Evolutionary conservation across 2,329 filamentous ascomycete genomes (phyloP).

Genomic region (Fusarium sp.): DNA sequence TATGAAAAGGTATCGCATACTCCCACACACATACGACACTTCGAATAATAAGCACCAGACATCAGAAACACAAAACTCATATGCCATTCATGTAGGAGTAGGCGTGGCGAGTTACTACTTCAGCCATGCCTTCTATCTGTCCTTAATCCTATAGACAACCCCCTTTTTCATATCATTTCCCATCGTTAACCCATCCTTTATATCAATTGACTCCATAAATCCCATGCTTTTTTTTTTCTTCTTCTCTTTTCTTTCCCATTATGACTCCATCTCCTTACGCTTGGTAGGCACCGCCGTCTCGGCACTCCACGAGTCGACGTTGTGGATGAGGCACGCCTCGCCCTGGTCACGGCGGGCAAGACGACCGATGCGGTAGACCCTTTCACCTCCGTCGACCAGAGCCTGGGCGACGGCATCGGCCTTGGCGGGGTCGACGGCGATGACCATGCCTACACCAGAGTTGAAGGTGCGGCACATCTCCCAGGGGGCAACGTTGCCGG

Average conservation of each 20-base stretch:
- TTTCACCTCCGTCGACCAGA: conserved; percentile 74
- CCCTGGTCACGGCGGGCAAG: conserved; percentile 69
- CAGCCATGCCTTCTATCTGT: conserved; percentile 24
- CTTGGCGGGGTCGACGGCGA: conserved; percentile 77
- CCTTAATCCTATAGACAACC: conserved; percentile 15
- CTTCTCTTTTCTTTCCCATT: conserved; percentile 11
- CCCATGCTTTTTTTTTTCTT: conserved; percentile 14
- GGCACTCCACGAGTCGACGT: conserved; percentile 50
- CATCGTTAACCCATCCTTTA: conserved; percentile 19
- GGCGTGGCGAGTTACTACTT: conserved; percentile 14
- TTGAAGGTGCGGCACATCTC: conserved; percentile 98
- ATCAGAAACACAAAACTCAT: conserved; percentile 15
- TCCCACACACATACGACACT: background rate
- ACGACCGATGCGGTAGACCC: conserved; percentile 79
- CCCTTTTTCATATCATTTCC: conserved; percentile 29
- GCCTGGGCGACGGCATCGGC: conserved; percentile 70
- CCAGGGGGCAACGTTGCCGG: conserved; percentile 75
- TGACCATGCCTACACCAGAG: conserved; percentile 93
- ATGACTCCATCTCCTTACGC: conserved; percentile 42
- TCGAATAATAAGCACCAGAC: background rate
- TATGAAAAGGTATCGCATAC: background rate
- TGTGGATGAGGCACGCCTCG: conserved; percentile 51
- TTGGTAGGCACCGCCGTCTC: conserved; percentile 39
- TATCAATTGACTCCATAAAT: conserved; percentile 34
- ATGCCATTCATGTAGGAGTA: conserved; percentile 27